Conservation (phyloP, 805 yeast species). For the Lipomyces yamanashiensis region DNA sequence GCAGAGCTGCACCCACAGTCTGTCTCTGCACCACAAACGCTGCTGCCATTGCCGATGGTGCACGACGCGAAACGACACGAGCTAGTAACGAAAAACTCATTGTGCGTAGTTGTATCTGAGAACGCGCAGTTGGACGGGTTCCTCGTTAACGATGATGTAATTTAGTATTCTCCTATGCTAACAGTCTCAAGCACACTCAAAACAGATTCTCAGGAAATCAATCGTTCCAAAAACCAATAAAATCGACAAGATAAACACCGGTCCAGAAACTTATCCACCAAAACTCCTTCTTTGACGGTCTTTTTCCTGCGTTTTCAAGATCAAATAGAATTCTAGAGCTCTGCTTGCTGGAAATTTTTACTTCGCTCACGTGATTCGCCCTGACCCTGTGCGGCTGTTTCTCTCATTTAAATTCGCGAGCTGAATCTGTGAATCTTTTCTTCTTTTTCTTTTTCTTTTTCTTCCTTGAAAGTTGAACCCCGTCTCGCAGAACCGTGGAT, state of each 20-base stretch:
- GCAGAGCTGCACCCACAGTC: background rate
- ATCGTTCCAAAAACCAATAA: background rate
- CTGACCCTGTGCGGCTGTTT: conserved; percentile 4
- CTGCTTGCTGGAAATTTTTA: conserved; percentile 2
- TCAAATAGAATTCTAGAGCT: background rate
- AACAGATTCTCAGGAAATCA: background rate
- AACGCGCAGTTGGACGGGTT: background rate
- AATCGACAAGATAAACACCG: background rate
- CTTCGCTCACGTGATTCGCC: conserved; percentile 4
- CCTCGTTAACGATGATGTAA: background rate
- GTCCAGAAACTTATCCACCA: background rate
- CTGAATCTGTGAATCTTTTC: background rate
- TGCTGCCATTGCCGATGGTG: background rate
- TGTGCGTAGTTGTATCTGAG: background rate
- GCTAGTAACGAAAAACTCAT: conserved; percentile 21
- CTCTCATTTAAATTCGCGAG: background rate
- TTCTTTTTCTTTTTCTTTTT: conserved; percentile 19
- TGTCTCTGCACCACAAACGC: background rate
- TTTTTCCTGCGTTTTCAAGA: background rate
- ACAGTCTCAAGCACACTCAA: background rate
- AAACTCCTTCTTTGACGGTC: background rate
- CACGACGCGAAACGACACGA: conserved; percentile 11
- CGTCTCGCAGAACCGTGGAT: conserved; percentile 17
- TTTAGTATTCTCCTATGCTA: background rate
- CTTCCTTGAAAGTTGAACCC: conserved; percentile 34